These are phyloP conservation scores for Vigna angularis DNA, from an alignment of 306 rosid genomes.

Conservation along the genomic window DNA sequence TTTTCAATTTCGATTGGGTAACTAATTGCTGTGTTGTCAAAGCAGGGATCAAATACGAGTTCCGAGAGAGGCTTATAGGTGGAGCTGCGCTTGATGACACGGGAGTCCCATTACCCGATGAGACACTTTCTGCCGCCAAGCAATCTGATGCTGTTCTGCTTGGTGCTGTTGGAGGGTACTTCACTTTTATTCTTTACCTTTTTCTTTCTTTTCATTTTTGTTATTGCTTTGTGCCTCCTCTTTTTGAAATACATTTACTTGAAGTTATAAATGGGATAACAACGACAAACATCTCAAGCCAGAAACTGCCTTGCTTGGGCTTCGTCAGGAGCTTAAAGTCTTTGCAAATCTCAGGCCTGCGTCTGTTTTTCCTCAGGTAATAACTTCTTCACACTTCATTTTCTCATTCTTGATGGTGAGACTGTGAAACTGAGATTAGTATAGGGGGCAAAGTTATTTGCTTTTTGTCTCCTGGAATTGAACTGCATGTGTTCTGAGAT, in stretches of 20 bases:
- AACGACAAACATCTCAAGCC: slow-evolving; percentile 86
- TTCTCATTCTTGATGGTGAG: neutral
- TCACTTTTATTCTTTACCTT: neutral
- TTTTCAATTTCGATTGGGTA: neutral
- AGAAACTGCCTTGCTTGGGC: slow-evolving; percentile 85
- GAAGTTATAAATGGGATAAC: slow-evolving; percentile 86
- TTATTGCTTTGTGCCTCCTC: neutral
- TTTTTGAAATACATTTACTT: neutral
- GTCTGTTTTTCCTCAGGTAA: slow-evolving; percentile 78
- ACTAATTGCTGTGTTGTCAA: neutral
- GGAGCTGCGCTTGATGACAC: slow-evolving; percentile 91
- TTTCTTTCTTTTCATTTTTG: neutral
- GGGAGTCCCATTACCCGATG: slow-evolving; percentile 86
- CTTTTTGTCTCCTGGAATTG: neutral
- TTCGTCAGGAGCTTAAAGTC: slow-evolving; percentile 72
- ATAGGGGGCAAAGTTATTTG: neutral
- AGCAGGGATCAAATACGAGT: slow-evolving; percentile 70
- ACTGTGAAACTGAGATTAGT: neutral
- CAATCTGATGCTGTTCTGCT: slow-evolving; percentile 86
- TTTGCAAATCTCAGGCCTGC: slow-evolving; percentile 92
- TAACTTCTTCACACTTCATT: neutral
- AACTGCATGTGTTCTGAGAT: neutral
- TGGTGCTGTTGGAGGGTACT: slow-evolving; percentile 92
- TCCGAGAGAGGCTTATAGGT: slow-evolving; percentile 78
- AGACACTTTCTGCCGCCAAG: slow-evolving; percentile 71